These are phyloP conservation scores for Barbarea vulgaris DNA, from an alignment of 345 rosid genomes.

Conservation along the genomic window DNA sequence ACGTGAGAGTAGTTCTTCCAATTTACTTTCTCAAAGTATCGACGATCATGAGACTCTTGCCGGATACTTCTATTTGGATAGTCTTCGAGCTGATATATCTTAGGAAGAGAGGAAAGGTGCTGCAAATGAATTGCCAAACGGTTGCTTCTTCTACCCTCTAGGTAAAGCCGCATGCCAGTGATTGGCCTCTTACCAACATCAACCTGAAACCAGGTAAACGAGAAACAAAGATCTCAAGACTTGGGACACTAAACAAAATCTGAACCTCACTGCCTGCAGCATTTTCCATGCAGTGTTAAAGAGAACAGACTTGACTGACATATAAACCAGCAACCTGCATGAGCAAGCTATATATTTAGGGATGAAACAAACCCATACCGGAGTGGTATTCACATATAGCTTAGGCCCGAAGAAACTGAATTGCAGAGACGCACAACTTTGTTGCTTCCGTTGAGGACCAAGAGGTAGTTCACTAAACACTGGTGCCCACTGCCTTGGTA, in stretches of 20 bases:
- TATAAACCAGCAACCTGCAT: neutral
- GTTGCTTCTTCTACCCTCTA: constrained; percentile 90
- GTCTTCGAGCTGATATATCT: constrained; percentile 74
- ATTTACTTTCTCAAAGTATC: constrained; percentile 82
- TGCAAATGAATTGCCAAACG: constrained; percentile 85
- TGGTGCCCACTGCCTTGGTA: constrained; percentile 98
- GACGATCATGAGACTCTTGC: constrained; percentile 61
- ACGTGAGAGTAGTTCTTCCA: constrained; percentile 96
- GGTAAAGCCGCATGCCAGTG: constrained; percentile 92
- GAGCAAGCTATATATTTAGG: constrained; percentile 8
- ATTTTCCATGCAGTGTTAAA: neutral
- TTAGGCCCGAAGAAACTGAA: constrained; percentile 94
- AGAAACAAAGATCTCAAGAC: constrained; percentile 22
- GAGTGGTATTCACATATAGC: constrained; percentile 78
- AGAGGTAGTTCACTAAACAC: constrained; percentile 96
- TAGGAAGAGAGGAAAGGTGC: constrained; percentile 95
- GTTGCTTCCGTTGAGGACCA: constrained; percentile 87
- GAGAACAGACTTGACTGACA: constrained; percentile 11
- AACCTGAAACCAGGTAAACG: constrained; percentile 54
- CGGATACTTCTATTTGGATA: constrained; percentile 55
- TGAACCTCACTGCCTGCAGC: constrained; percentile 12
- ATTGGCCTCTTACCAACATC: constrained; percentile 95
- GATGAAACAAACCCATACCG: constrained; percentile 50
- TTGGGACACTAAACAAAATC: constrained; percentile 12
- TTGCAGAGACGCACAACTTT: constrained; percentile 67